These are phyloP conservation scores for Coprinellus aureogranulatus DNA, from an alignment of 768 basidiomycete species.

Conservation along the genomic window DNA sequence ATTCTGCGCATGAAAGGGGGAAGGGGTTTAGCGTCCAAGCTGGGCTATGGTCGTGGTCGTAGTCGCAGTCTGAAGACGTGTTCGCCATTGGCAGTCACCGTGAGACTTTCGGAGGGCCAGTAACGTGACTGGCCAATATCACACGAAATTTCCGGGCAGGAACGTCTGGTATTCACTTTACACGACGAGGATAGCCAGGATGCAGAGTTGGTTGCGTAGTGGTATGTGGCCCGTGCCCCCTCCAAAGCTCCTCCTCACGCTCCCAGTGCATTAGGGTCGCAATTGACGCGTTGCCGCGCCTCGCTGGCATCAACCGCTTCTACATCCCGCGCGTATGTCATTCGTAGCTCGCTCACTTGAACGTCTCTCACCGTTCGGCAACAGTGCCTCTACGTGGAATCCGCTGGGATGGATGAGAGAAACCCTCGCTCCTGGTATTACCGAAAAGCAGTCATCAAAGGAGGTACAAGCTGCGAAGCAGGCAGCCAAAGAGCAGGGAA, in stretches of 20 bases:
- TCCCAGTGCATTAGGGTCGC: not conserved
- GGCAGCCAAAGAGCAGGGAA: slow-evolving; percentile 43
- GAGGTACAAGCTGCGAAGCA: slow-evolving; percentile 46
- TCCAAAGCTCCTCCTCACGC: not conserved
- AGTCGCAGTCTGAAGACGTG: not conserved
- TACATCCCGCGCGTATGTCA: slow-evolving; percentile 13
- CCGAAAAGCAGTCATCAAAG: slow-evolving; percentile 43
- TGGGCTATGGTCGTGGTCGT: not conserved
- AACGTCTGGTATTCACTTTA: not conserved
- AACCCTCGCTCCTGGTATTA: slow-evolving; percentile 48
- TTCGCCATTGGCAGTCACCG: not conserved
- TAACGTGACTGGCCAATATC: not conserved
- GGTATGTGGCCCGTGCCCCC: slow-evolving; percentile 15
- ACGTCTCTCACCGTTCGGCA: not conserved
- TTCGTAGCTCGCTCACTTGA: not conserved
- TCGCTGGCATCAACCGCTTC: slow-evolving; percentile 2
- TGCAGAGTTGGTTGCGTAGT: slow-evolving; percentile 28
- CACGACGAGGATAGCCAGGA: slow-evolving; percentile 13
- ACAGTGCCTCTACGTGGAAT: slow-evolving; percentile 48
- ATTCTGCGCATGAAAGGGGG: slow-evolving; percentile 5
- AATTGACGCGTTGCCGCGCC: not conserved
- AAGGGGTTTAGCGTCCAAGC: not conserved
- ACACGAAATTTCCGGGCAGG: not conserved
- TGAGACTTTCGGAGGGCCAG: slow-evolving; percentile 3
- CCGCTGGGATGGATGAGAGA: slow-evolving; percentile 66